A percentile compares a stretch with the other conserved stretches of the same genome.
These are phyloP conservation scores for Tulasnella sp. DNA, from an alignment of 768 basidiomycete genomes.

Conservation along the genomic window DNA sequence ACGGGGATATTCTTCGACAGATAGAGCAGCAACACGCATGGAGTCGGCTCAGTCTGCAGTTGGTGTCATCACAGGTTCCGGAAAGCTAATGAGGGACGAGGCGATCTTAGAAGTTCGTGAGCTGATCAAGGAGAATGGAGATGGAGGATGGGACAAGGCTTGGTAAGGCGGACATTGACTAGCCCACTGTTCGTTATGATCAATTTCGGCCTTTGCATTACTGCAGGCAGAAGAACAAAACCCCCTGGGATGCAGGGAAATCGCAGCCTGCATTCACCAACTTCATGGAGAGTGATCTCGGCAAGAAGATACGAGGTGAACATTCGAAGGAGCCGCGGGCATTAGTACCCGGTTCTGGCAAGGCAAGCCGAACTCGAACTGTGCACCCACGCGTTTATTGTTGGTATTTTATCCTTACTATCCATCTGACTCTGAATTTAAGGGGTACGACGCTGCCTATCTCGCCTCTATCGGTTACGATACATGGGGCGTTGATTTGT, in stretches of 20 bases:
- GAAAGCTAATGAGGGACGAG: not conserved
- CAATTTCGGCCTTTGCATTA: not conserved
- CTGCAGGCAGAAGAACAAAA: constrained; percentile 38
- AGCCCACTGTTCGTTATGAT: not conserved
- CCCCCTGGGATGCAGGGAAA: constrained; percentile 55
- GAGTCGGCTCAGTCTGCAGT: too few species aligned
- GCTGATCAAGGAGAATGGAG: constrained; percentile 13
- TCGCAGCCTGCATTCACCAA: constrained; percentile 47
- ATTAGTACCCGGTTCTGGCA: constrained; percentile 51
- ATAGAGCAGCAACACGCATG: too few species aligned
- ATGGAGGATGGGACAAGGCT: constrained; percentile 21
- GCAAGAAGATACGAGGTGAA: constrained; percentile 33
- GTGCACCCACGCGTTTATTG: not conserved
- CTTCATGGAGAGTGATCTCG: constrained; percentile 10
- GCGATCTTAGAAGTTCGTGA: not conserved
- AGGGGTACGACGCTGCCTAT: constrained; percentile 55
- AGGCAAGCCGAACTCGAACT: constrained; percentile 22
- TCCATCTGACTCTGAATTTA: not conserved
- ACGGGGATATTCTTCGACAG: too few species aligned
- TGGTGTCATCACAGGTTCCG: not conserved
- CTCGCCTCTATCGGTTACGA: constrained; percentile 44
- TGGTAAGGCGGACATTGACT: constrained; percentile 14
- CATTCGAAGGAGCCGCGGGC: constrained; percentile 37
- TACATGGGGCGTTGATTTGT: constrained; percentile 46
- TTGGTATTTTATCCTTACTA: not conserved